phyloP scores from a whole-genome alignment of 805 yeast genomes.

The Monosporozyma yasuniensis region DNA sequence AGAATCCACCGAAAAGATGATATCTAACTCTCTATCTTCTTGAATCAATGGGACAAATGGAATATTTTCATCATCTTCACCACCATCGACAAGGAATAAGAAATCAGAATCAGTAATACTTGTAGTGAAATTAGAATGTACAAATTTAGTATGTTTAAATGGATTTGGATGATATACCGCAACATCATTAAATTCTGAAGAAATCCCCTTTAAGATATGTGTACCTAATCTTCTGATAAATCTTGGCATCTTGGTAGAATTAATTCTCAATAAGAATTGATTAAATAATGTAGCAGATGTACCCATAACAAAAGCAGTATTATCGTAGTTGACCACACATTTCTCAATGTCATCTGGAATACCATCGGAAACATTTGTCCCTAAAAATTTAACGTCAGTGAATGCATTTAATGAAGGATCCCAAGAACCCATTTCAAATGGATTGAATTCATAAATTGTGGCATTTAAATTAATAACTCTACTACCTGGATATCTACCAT shows the following conservation, averaged over 20 bases:
- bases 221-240: slow-evolving; percentile 32
- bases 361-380: slow-evolving; percentile 58
- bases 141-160: slow-evolving; percentile 38
- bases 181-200: slow-evolving; percentile 50
- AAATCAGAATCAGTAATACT: slow-evolving; percentile 35
- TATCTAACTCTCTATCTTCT: slow-evolving; percentile 50
- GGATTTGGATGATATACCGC: slow-evolving; percentile 73
- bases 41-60: slow-evolving; percentile 59
- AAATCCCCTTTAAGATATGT: slow-evolving; percentile 38
- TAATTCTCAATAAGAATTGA: slow-evolving; percentile 47
- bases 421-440: slow-evolving; percentile 81
- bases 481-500: slow-evolving; percentile 59
- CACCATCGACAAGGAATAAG: slow-evolving; percentile 60
- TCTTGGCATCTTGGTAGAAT: slow-evolving; percentile 39
- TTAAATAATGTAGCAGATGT: slow-evolving; percentile 78
- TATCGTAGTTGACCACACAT: slow-evolving; percentile 68
- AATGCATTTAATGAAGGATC: slow-evolving; percentile 65
- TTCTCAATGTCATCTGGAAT: slow-evolving; percentile 34
- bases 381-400: slow-evolving; percentile 58
- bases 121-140: slow-evolving; percentile 26
- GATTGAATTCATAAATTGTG: slow-evolving; percentile 55
- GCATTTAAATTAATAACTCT: slow-evolving; percentile 52
- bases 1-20: slow-evolving; percentile 58
- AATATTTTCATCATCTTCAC: slow-evolving; percentile 56
- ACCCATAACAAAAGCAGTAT: slow-evolving; percentile 73